Conservation (phyloP, 768 basidiomycete genomes). For the Rhizopogon roseolus region DNA sequence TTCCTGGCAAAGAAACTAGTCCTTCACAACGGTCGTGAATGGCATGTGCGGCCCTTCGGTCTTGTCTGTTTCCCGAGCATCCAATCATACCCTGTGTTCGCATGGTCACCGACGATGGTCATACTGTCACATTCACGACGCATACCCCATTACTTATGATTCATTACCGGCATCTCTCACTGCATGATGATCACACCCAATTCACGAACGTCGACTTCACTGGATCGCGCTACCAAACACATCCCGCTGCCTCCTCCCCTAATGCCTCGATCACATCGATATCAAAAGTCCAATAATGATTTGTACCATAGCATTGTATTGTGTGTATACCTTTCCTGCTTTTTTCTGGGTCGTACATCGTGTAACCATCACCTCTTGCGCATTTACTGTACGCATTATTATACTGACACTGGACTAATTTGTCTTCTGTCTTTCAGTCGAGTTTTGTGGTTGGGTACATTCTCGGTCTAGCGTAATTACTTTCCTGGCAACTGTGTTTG, state of each 20-base stretch:
- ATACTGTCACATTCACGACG: constrained; percentile 25
- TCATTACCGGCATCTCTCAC: constrained; percentile 14
- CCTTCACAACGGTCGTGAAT: constrained; percentile 23
- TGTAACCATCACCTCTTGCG: constrained; percentile 25
- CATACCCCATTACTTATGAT: constrained; percentile 32
- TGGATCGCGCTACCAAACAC: constrained; percentile 24
- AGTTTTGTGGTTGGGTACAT: constrained; percentile 23
- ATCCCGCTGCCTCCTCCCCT: constrained; percentile 11
- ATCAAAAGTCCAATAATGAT: constrained; percentile 17
- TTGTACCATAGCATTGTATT: constrained; percentile 31
- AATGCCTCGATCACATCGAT: constrained; percentile 8
- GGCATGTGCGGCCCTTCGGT: constrained; percentile 4
- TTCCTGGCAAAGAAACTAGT: constrained; percentile 42
- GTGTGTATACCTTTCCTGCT: constrained; percentile 17
- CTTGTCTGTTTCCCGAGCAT: constrained; percentile 9
- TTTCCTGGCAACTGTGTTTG: constrained; percentile 17
- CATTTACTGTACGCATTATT: constrained; percentile 30
- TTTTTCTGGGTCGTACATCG: constrained; percentile 23
- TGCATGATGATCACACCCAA: constrained; percentile 18
- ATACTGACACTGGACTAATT: constrained; percentile 30
- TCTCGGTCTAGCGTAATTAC: constrained; percentile 28
- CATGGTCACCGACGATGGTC: constrained; percentile 21
- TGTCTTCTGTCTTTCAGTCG: constrained; percentile 17
- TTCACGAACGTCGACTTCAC: constrained; percentile 22
- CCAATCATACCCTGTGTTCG: constrained; percentile 25